phyloP scores from a whole-genome alignment of 2,329 filamentous ascomycete genomes.

The Neofusicoccum sp. region DNA sequence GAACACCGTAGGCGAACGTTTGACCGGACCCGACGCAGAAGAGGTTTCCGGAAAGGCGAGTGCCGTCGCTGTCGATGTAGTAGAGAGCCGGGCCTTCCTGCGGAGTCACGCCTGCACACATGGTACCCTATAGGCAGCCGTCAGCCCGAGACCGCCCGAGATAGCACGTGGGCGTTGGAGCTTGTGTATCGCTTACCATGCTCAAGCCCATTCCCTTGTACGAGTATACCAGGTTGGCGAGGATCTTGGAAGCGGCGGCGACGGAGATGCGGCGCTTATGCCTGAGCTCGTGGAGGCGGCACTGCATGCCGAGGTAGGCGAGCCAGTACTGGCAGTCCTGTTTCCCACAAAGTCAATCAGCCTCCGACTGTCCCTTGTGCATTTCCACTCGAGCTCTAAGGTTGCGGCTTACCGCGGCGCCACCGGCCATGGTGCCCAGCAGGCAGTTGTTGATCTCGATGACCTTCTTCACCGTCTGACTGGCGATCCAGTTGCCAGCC shows the following conservation, averaged over 20 bases:
- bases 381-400: background rate
- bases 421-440: conserved; percentile 96
- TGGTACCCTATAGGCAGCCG: conserved; percentile 63
- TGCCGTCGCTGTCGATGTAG: conserved; percentile 98
- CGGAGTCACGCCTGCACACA: conserved; percentile 95
- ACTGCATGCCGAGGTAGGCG: conserved; percentile 97
- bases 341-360: conserved; percentile 22
- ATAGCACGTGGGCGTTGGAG: no score
- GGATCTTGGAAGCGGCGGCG: conserved; percentile 94
- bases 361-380: background rate
- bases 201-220: conserved; percentile 99
- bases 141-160: background rate
- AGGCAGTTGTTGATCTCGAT: conserved; percentile 96
- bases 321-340: conserved; percentile 99
- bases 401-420: conserved; percentile 69
- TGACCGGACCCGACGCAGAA: conserved; percentile 98
- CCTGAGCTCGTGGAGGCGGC: conserved; percentile 96
- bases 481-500: conserved; percentile 98
- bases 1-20: conserved; percentile 97
- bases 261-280: conserved; percentile 99
- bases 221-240: conserved; percentile 94
- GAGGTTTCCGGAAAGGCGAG: conserved; percentile 85
- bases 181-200: conserved; percentile 56
- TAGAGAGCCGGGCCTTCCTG: conserved; percentile 96
- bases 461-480: conserved; percentile 99